Evolutionary conservation across 169 alveolate species (phyloP).

Genomic region (Plasmodium cynomolgi): DNA sequence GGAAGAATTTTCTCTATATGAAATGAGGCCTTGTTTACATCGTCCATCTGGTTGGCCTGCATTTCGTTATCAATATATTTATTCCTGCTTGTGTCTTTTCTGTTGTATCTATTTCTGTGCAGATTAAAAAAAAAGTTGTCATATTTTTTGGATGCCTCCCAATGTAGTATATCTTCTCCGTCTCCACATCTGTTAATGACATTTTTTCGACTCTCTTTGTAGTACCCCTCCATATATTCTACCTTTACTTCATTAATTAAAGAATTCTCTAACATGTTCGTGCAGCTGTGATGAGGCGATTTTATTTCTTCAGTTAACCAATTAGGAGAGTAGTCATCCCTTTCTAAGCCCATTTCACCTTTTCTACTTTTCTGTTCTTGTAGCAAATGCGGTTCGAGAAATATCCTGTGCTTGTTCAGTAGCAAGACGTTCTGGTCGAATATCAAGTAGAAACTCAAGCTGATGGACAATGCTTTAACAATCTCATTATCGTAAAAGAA

Average conservation of each 20-base stretch:
- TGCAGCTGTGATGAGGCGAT: not conserved
- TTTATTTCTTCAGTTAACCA: not conserved
- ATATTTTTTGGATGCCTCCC: not conserved
- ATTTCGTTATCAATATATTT: slow-evolving; percentile 15
- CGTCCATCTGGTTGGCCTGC: not conserved
- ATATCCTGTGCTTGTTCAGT: slow-evolving; percentile 33
- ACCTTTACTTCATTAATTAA: slow-evolving; percentile 25
- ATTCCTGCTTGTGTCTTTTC: slow-evolving; percentile 8
- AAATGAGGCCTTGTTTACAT: not conserved
- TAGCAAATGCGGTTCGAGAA: slow-evolving; percentile 37
- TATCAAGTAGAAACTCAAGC: slow-evolving; percentile 48
- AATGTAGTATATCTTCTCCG: not conserved
- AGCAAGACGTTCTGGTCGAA: slow-evolving; percentile 41
- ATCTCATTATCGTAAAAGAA: slow-evolving; percentile 59
- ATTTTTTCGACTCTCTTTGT: not conserved
- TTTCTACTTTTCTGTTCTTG: not conserved
- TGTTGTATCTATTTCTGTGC: not conserved
- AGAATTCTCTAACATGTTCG: slow-evolving; percentile 15
- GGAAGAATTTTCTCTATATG: slow-evolving; percentile 32
- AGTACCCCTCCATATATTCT: not conserved
- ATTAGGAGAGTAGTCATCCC: not conserved
- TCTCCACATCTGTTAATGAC: not conserved
- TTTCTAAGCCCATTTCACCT: not conserved
- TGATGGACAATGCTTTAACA: slow-evolving; percentile 17
- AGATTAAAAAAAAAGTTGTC: not conserved